phyloP scores from a whole-genome alignment of 805 yeast species.

The Candida ficus region DNA sequence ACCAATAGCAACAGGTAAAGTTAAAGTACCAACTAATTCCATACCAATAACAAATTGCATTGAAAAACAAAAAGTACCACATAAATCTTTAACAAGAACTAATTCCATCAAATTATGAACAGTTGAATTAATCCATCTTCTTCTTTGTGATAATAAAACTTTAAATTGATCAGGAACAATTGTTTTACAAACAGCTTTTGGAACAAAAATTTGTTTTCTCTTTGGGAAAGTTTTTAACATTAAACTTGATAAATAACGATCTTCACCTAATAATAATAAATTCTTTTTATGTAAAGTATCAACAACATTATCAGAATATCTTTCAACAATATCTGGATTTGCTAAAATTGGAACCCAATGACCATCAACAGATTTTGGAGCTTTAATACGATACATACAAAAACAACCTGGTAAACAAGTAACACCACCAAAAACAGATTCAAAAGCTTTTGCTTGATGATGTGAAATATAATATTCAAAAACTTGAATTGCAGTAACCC shows the following conservation, averaged over 20 bases:
- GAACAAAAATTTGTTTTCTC: slow-evolving; percentile 79
- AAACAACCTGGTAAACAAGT: slow-evolving; percentile 96
- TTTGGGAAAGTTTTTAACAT: slow-evolving; percentile 88
- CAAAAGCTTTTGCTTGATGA: slow-evolving; percentile 92
- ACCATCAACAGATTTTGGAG: slow-evolving; percentile 76
- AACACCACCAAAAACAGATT: slow-evolving; percentile 91
- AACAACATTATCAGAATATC: slow-evolving; percentile 81
- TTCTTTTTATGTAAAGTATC: slow-evolving; percentile 85
- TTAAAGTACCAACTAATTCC: slow-evolving; percentile 82
- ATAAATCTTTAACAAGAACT: slow-evolving; percentile 75
- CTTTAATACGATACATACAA: slow-evolving; percentile 84
- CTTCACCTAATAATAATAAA: slow-evolving; percentile 82
- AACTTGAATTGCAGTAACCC: slow-evolving; percentile 93
- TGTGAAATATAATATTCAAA: slow-evolving; percentile 91
- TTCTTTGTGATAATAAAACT: slow-evolving; percentile 83
- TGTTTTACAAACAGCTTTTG: slow-evolving; percentile 90
- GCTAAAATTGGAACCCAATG: slow-evolving; percentile 93
- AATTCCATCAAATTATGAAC: slow-evolving; percentile 89
- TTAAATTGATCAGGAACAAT: slow-evolving; percentile 78
- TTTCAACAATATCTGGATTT: slow-evolving; percentile 89
- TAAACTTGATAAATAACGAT: slow-evolving; percentile 76
- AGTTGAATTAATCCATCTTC: slow-evolving; percentile 96
- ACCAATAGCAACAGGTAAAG: slow-evolving; percentile 81
- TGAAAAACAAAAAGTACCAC: slow-evolving; percentile 92
- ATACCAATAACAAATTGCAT: slow-evolving; percentile 88